Conservation (phyloP, 352 stramenopile species). For the Stephanocyclus meneghinianus region DNA sequence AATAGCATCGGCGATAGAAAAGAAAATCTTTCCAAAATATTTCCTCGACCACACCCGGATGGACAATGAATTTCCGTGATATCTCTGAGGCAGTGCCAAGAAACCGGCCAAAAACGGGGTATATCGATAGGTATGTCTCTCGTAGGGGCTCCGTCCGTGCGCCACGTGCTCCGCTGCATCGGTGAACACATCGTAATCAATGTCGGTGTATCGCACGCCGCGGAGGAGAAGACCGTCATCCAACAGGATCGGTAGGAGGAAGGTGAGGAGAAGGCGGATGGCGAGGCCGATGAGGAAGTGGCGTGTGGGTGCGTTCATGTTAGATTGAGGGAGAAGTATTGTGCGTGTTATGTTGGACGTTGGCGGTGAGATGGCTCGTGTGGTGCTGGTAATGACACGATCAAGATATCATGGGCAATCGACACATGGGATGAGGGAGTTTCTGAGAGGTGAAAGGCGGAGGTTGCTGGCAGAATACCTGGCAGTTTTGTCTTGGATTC, state of each 20-base stretch:
- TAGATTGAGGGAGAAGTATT: not conserved
- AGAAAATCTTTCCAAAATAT: constrained; percentile 92
- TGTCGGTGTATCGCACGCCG: constrained; percentile 92
- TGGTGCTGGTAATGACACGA: too few relatives aligned
- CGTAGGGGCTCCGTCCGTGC: constrained; percentile 87
- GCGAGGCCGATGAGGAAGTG: constrained; percentile 53
- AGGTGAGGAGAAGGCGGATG: constrained; percentile 61
- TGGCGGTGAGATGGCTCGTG: too few relatives aligned
- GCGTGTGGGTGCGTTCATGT: not conserved
- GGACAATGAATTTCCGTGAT: not conserved
- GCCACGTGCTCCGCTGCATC: constrained; percentile 92
- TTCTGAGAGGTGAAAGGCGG: too few relatives aligned
- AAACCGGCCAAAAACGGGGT: constrained; percentile 90
- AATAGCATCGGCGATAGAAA: constrained; percentile 93
- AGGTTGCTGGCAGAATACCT: too few relatives aligned
- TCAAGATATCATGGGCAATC: too few relatives aligned
- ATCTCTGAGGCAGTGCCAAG: constrained; percentile 66
- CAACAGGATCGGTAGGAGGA: constrained; percentile 62
- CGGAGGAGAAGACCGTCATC: constrained; percentile 65
- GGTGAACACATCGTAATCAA: constrained; percentile 98
- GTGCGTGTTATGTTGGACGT: too few relatives aligned
- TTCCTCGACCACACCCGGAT: constrained; percentile 38
- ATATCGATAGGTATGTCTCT: constrained; percentile 98
- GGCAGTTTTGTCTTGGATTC: too few relatives aligned
- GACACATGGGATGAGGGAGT: too few relatives aligned